Conservation (phyloP, 1,284 basidiomycete species). For the Sporisorium graminicola region DNA sequence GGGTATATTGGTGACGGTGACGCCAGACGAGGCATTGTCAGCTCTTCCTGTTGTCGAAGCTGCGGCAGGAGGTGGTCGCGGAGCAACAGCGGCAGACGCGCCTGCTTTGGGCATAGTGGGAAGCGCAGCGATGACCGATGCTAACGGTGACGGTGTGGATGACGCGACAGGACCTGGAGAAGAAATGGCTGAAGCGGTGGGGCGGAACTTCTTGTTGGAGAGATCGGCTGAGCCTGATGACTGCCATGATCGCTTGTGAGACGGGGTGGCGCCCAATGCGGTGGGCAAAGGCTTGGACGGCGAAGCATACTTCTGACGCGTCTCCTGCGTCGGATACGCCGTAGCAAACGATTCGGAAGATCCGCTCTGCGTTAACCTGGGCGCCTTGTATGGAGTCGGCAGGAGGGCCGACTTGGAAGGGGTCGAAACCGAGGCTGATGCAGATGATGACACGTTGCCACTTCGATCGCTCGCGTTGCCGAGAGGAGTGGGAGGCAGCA, state of each 20-base stretch:
- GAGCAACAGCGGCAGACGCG: neutral
- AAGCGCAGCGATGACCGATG: constrained; percentile 4
- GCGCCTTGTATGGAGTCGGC: constrained; percentile 48
- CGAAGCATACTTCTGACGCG: constrained; percentile 55
- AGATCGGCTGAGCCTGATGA: constrained; percentile 28
- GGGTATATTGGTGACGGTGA: constrained; percentile 51
- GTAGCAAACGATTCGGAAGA: constrained; percentile 51
- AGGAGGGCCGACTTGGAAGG: constrained; percentile 22
- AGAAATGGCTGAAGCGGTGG: neutral
- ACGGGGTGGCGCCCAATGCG: constrained; percentile 7
- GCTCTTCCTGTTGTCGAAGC: constrained; percentile 11
- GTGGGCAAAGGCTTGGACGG: constrained; percentile 38
- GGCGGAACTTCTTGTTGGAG: constrained; percentile 37
- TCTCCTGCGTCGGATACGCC: constrained; percentile 51
- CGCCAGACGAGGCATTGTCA: constrained; percentile 20
- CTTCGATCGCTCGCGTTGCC: constrained; percentile 23
- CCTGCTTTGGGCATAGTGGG: neutral
- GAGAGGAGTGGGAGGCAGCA: constrained; percentile 42
- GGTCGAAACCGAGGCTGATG: constrained; percentile 13
- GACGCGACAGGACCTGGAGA: constrained; percentile 12
- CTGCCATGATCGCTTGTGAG: constrained; percentile 45
- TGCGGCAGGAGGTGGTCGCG: constrained; percentile 3
- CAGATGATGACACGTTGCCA: neutral
- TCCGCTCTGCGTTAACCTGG: constrained; percentile 20
- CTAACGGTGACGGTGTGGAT: constrained; percentile 9